Evolutionary conservation across 139 green algal genomes (phyloP).

Genomic region (Choricystis sp.): DNA sequence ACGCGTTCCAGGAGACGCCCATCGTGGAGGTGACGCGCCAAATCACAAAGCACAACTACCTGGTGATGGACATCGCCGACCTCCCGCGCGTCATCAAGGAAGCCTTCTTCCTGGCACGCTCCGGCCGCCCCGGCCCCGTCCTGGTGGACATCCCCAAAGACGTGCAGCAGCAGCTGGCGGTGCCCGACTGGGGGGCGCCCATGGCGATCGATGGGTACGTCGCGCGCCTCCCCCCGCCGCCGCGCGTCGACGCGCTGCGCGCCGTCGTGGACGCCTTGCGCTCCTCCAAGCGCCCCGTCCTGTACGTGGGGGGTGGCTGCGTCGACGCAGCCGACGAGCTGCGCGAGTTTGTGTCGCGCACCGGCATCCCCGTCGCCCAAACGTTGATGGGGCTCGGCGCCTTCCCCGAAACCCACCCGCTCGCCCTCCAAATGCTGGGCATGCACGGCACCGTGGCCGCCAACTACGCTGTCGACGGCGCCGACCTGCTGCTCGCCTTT

Average conservation of each 20-base stretch:
- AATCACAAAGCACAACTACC: conserved; percentile 99
- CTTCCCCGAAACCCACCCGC: conserved; percentile 37
- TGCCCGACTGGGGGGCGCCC: conserved; percentile 74
- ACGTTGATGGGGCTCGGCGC: conserved; percentile 94
- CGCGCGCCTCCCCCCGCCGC: conserved; percentile 49
- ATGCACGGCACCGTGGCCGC: conserved; percentile 97
- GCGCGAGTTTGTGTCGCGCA: conserved; percentile 55
- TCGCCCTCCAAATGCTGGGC: conserved; percentile 85
- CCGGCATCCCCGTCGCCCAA: conserved; percentile 68
- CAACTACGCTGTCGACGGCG: conserved; percentile 90
- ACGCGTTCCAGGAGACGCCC: conserved; percentile 98
- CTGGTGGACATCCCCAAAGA: conserved; percentile 98
- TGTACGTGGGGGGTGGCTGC: conserved; percentile 85
- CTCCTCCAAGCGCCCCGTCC: conserved; percentile 35
- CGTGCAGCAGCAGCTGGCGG: conserved; percentile 87
- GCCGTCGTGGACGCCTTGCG: conserved; percentile 37
- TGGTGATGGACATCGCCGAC: conserved; percentile 95
- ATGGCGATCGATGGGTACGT: conserved; percentile 85
- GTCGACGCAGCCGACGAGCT: conserved; percentile 63
- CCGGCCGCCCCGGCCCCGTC: conserved; percentile 80
- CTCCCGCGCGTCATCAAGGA: conserved; percentile 90
- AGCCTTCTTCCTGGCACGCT: conserved; percentile 87
- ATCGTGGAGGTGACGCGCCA: conserved; percentile 97
- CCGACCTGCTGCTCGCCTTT: conserved; percentile 87
- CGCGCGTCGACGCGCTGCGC: conserved; percentile 4